These are phyloP conservation scores for Mycena citricolor DNA, from an alignment of 1,284 basidiomycete species.

Conservation along the genomic window DNA sequence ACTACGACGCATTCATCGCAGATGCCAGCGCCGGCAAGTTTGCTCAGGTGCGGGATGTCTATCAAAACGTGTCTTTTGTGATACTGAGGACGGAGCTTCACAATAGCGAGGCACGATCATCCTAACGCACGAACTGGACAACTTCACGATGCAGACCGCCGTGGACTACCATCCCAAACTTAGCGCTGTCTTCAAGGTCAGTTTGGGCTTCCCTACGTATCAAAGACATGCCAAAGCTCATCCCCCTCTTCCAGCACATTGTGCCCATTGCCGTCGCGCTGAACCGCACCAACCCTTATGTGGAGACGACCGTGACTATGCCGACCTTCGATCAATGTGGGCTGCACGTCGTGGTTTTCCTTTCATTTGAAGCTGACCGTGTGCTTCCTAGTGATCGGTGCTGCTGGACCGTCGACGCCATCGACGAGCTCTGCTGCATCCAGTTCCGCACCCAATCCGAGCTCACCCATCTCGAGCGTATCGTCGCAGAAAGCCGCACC, in stretches of 20 bases:
- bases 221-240: too few species aligned
- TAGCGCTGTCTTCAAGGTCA: background rate
- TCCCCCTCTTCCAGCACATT: too few species aligned
- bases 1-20: slow-evolving; percentile 10
- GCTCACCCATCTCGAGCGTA: too few species aligned
- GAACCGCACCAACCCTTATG: slow-evolving; percentile 3
- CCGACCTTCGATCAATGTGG: background rate
- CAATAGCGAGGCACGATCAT: background rate
- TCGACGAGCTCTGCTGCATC: too few species aligned
- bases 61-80: background rate
- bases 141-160: background rate
- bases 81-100: too few species aligned
- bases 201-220: background rate
- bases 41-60: background rate
- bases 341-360: too few species aligned
- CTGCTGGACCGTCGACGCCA: too few species aligned
- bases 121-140: slow-evolving; percentile 3
- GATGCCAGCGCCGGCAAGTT: background rate
- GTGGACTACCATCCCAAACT: background rate
- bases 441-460: too few species aligned
- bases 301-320: slow-evolving; percentile 1
- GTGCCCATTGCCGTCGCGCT: slow-evolving; percentile 2
- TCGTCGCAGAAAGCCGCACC: too few species aligned
- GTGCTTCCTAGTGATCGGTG: too few species aligned
- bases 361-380: too few species aligned